These are phyloP conservation scores for Daedalea quercina DNA, from an alignment of 768 basidiomycete genomes.

Conservation along the genomic window DNA sequence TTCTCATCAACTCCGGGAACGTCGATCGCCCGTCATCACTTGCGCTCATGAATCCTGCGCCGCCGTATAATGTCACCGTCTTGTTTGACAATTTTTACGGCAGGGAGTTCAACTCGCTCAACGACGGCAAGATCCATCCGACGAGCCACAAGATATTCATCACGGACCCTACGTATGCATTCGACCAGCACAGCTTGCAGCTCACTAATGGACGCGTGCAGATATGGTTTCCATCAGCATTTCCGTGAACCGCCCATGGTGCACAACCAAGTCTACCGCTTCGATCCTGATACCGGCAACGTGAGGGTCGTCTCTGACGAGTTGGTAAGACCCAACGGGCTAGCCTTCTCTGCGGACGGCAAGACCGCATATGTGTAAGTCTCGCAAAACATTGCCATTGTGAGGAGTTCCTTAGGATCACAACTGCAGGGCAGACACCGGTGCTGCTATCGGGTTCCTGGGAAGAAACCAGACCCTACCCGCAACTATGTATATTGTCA, in stretches of 20 bases:
- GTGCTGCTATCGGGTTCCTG: constrained; percentile 34
- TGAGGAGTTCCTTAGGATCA: too few relatives aligned
- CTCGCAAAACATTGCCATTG: constrained; percentile 13
- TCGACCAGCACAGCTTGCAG: background rate
- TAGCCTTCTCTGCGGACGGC: constrained; percentile 63
- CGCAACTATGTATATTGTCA: constrained; percentile 54
- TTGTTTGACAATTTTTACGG: constrained; percentile 76
- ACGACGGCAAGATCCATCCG: constrained; percentile 73
- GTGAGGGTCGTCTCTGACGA: constrained; percentile 72
- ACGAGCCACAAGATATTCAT: constrained; percentile 63
- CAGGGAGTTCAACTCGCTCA: constrained; percentile 75
- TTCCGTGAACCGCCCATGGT: constrained; percentile 63
- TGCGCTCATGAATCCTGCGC: constrained; percentile 54
- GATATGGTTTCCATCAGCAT: constrained; percentile 56
- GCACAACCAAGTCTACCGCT: constrained; percentile 73
- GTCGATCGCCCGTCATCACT: constrained; percentile 56
- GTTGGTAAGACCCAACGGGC: constrained; percentile 68
- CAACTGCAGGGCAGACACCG: constrained; percentile 53
- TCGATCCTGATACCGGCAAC: constrained; percentile 57
- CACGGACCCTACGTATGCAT: constrained; percentile 57
- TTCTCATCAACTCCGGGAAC: constrained; percentile 65
- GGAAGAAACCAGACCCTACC: constrained; percentile 52
- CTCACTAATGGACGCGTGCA: constrained; percentile 16
- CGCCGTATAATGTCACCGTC: constrained; percentile 62
- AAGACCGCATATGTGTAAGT: constrained; percentile 57